Evolutionary conservation across 2,329 filamentous ascomycete genomes (phyloP), one percentile per base, ranked within the genome.

Genomic region (Clonostachys byssicola): DNA sequence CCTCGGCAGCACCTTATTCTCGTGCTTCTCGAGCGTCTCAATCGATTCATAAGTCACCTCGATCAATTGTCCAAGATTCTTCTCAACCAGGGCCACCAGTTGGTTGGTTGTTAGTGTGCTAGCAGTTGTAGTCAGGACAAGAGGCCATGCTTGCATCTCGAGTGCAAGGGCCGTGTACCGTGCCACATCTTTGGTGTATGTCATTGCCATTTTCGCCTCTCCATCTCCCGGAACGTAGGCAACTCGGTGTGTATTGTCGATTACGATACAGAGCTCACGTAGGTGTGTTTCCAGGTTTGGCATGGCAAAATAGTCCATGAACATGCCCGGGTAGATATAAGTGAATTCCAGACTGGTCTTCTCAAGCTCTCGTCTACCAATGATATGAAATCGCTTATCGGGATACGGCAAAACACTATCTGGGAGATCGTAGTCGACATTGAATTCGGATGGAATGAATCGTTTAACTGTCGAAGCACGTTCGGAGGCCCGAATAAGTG

Each of bases 361-460:
- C 45, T 56, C 60, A 12, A 66, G 56, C 45, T 56, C 60, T 14
- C 51, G 54, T 34, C 64, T 51, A 9, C 55, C 60, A 9, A 42
- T 42, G 5, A 55, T 34, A 44, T 66, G 63, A 33, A 56, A 63
- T 34, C 41, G 48, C 54, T 66, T 66, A 43, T 65, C 59, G 6
- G 55, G 56, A 46, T 65, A 66, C 3, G 63, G 62, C 2, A 66
- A 54, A 10, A 64, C 47, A 18, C 60, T 46, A 44, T 66, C 63
- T 2, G 54, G 52, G n/a, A 58, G 53, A 34, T 66, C 56, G 47
- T 67, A 68, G 44, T 67, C 63, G 45, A 67, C 56, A 39, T 66
- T 66, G 49, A 62, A 68, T 49, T 69, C 65, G 34, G 64, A 66
- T 4, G 66, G 66, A 10, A 65, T 56, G 54, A 68, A 68, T 46